Evolutionary conservation across 2,329 filamentous ascomycete genomes (phyloP), one percentile per base, ranked within the genome.

Genomic region (Karstenula rhodostoma): DNA sequence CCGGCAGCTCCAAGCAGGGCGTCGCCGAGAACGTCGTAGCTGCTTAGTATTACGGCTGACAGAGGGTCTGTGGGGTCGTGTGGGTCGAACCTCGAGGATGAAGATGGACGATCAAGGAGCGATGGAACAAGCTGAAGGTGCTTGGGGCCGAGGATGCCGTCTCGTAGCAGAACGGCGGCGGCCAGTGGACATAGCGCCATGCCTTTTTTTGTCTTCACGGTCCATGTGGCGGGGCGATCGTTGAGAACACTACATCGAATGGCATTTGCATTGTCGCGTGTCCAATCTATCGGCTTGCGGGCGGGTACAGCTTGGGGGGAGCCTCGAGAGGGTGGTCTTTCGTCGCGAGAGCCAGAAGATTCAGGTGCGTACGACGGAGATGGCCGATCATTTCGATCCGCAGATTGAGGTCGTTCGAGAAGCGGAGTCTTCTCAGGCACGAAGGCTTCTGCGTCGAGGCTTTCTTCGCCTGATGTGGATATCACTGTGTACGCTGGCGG

Each of bases 121-220:
- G 17, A n/a, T 35, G 58, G 67, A 59, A 60, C 74, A 66, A 76
- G 62, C 37, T 73, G 67, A 1, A 77, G 60, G 23, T 77, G 63
- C 56, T 70, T 69, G 4, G 56, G 35, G 19, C 55, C 53, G 0
- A 76, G 23, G 2, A 73, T 52, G 8, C 69, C 68, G 57, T 73
- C 72, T 29, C 70, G 72, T 15, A 65, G 59, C 1, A 78, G 62
- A 10, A 73, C 65, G 4, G 69, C 65, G 22, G 70, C 74, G 10
- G 68, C 72, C 7, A 77, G 55, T 7, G 70, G 67, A 22, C 67
- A 71, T 2, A 76, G 61, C 12, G 67, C 61, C 19, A 70, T 52
- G 13, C 69, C 62, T 15, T 70, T 73, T 25, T 44, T 44, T 25
- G 57, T 62, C 47, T 70, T 71, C 0, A 74, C 57, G 2, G 67